Percentiles rank a stretch among this genome's conserved stretches.
phyloP scores from a whole-genome alignment of 2,329 filamentous ascomycete species.

The Penicillium hordei region DNA sequence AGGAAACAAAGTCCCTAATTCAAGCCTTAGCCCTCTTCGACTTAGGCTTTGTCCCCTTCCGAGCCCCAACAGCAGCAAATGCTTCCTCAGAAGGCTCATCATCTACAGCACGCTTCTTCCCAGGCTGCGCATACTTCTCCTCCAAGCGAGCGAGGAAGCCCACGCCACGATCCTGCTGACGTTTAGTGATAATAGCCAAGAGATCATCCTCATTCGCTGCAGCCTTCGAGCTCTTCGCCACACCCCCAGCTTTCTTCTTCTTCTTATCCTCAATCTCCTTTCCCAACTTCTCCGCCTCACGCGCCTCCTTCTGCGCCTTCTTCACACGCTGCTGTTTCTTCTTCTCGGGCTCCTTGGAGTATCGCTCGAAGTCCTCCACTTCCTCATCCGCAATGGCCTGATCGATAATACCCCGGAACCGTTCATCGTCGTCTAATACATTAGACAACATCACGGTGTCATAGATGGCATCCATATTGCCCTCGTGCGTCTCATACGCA shows the following conservation, averaged over 20 bases:
- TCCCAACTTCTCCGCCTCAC: conserved; percentile 72
- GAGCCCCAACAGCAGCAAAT: conserved; percentile 47
- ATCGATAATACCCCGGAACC: conserved; percentile 79
- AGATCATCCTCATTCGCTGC: conserved; percentile 50
- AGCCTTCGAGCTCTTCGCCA: conserved; percentile 32
- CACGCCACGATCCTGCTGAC: conserved; percentile 62
- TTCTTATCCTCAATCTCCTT: conserved; percentile 74
- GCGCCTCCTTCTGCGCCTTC: conserved; percentile 64
- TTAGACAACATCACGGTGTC: conserved; percentile 83
- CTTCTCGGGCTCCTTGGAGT: conserved; percentile 70
- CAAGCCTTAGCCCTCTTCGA: conserved; percentile 28
- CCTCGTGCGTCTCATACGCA: conserved; percentile 71
- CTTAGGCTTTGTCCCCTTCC: conserved; percentile 39
- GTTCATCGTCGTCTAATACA: conserved; percentile 77
- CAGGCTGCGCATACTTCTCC: conserved; percentile 66
- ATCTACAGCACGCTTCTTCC: conserved; percentile 44
- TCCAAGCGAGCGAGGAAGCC: conserved; percentile 72
- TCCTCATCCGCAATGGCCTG: conserved; percentile 70
- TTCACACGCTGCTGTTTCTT: conserved; percentile 60
- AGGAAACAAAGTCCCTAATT: neutral
- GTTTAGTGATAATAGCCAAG: conserved; percentile 71
- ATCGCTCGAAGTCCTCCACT: conserved; percentile 66
- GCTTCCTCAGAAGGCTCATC: conserved; percentile 65
- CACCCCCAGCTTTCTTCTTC: conserved; percentile 55
- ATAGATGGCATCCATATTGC: conserved; percentile 76